Percentiles rank a stretch among this genome's conserved stretches.
These are phyloP conservation scores for Rhizophagus clarus DNA, from an alignment of 192 early-diverging fungal genomes.

Conservation along the genomic window DNA sequence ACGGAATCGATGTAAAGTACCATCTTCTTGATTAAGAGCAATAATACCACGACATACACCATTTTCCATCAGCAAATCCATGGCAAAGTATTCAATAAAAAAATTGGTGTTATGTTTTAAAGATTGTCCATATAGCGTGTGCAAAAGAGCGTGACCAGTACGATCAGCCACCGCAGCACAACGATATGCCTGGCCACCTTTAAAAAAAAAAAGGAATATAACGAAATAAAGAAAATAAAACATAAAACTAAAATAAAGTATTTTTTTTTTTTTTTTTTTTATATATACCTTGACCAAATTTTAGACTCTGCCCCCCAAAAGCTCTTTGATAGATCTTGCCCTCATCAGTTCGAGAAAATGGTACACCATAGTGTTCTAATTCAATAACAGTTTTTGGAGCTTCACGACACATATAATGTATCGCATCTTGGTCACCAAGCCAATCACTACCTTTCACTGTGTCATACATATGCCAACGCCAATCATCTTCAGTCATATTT, in stretches of 20 bases:
- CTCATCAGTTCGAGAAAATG: constrained; percentile 96
- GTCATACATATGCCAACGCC: constrained; percentile 99
- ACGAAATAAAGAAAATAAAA: background rate
- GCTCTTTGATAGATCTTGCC: constrained; percentile 99
- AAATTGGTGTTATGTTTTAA: constrained; percentile 94
- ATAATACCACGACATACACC: constrained; percentile 96
- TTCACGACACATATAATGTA: constrained; percentile 99
- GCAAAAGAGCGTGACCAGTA: constrained; percentile 96
- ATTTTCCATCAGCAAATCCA: constrained; percentile 99
- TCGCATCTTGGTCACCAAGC: constrained; percentile 99
- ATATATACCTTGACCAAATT: constrained; percentile 85
- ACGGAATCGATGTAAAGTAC: constrained; percentile 96
- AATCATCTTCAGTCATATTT: constrained; percentile 99
- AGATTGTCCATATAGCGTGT: constrained; percentile 97
- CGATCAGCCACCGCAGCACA: constrained; percentile 98
- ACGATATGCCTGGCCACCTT: constrained; percentile 94
- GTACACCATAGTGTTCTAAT: constrained; percentile 97
- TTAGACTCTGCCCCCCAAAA: constrained; percentile 95
- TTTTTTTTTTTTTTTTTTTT: too few species aligned
- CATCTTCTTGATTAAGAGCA: constrained; percentile 98
- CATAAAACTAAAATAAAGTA: background rate
- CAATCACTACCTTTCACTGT: constrained; percentile 99
- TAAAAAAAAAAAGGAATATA: background rate
- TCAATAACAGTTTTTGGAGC: constrained; percentile 94
- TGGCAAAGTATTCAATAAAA: constrained; percentile 99